Conservation (phyloP, 2,329 filamentous ascomycete genomes). For the Botrytis medusae region DNA sequence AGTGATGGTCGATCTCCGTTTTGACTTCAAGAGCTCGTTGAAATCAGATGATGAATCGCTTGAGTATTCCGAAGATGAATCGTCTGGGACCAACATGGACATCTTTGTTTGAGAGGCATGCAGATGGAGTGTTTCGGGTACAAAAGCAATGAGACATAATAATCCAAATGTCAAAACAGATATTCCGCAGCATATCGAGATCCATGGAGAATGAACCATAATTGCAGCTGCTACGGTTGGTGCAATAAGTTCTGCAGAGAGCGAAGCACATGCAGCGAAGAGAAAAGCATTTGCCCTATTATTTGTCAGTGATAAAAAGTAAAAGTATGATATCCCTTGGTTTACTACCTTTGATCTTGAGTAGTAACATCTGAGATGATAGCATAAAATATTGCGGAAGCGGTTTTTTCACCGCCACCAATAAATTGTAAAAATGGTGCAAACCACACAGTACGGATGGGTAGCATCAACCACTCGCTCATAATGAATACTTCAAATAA, state of each 20-base stretch:
- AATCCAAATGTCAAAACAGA: constrained; percentile 26
- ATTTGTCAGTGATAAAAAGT: constrained; percentile 3
- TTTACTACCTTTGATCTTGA: constrained; percentile 41
- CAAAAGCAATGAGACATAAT: constrained; percentile 31
- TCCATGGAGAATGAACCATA: constrained; percentile 40
- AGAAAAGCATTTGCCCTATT: constrained; percentile 43
- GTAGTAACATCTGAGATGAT: constrained; percentile 43
- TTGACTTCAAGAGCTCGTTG: constrained; percentile 4
- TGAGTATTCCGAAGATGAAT: constrained; percentile 8
- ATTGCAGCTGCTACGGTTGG: constrained; percentile 42
- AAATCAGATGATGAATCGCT: constrained; percentile 9
- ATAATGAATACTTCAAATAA: constrained; percentile 40
- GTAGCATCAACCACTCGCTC: constrained; percentile 40
- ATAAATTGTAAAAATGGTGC: constrained; percentile 38
- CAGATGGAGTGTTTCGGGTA: constrained; percentile 40
- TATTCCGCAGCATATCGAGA: constrained; percentile 31
- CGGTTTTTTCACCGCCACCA: constrained; percentile 43
- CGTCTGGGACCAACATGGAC: constrained; percentile 13
- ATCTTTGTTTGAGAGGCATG: constrained; percentile 16
- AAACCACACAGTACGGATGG: constrained; percentile 41
- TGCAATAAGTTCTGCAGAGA: constrained; percentile 42
- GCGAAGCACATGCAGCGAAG: constrained; percentile 34
- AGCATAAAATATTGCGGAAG: constrained; percentile 39
- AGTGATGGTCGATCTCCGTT: constrained; percentile 24
- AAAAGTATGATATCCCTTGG: no score